Evolutionary conservation across 441 rosid species (phyloP).

Genomic region (Theobroma grandiflorum): DNA sequence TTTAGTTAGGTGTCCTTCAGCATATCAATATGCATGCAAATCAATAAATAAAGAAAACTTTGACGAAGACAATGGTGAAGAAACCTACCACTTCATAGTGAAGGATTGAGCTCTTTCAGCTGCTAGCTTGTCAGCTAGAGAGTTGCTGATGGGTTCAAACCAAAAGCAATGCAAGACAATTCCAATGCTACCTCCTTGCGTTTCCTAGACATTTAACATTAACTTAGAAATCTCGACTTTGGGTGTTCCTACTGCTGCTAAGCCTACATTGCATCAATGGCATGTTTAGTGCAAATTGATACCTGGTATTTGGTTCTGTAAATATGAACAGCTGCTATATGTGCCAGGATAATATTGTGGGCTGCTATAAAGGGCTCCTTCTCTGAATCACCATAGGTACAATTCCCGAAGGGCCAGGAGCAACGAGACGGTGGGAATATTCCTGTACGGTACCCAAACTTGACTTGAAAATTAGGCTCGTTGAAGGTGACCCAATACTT

Average conservation of each 20-base stretch:
- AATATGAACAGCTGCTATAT: conserved; percentile 58
- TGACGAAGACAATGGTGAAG: background rate
- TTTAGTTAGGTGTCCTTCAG: background rate
- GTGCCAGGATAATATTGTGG: conserved; percentile 77
- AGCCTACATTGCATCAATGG: background rate
- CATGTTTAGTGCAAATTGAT: background rate
- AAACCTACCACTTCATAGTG: conserved; percentile 56
- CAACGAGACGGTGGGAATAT: conserved; percentile 65
- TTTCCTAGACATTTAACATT: conserved; percentile 39
- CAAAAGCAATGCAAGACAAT: conserved; percentile 60
- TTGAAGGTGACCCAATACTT: conserved; percentile 66
- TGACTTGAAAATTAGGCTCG: conserved; percentile 66
- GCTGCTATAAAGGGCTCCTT: conserved; percentile 74
- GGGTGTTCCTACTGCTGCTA: background rate
- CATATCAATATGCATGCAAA: background rate
- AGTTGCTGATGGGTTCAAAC: conserved; percentile 70
- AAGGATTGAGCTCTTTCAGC: conserved; percentile 68
- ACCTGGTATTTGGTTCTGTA: conserved; percentile 76
- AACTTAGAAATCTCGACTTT: background rate
- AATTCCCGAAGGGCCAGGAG: conserved; percentile 65
- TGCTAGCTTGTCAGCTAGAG: conserved; percentile 57
- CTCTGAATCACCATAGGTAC: conserved; percentile 67
- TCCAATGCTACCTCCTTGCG: conserved; percentile 70
- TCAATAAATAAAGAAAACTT: background rate
- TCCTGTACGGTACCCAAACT: conserved; percentile 50